Evolutionary conservation across 257 asterid species (phyloP).

Genomic region (Nicotiana obtusifolia): DNA sequence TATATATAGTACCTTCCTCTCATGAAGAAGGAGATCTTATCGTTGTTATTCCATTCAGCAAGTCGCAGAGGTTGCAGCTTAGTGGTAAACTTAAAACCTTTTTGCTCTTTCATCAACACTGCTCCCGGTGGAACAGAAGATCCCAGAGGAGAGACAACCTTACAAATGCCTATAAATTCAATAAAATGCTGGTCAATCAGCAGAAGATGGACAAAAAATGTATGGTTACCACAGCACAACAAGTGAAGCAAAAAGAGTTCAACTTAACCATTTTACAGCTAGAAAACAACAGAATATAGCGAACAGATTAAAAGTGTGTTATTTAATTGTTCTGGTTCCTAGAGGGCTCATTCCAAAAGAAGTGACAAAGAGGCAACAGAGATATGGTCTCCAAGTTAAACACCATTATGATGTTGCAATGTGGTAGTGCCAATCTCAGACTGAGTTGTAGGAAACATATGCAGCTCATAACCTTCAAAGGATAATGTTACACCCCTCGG

Average conservation of each 20-base stretch:
- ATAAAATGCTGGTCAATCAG: not conserved
- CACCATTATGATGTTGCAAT: not conserved
- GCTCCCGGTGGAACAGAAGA: constrained; percentile 34
- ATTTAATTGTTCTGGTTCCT: not conserved
- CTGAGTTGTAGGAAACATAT: not conserved
- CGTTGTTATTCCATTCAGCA: constrained; percentile 27
- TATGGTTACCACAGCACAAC: not conserved
- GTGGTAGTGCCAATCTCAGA: not conserved
- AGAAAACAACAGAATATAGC: not conserved
- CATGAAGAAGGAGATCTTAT: constrained; percentile 23
- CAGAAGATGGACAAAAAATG: too few relatives aligned
- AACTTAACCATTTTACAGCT: not conserved
- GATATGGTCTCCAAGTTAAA: not conserved
- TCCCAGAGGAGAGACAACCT: constrained; percentile 33
- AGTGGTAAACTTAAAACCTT: constrained; percentile 31
- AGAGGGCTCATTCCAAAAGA: not conserved
- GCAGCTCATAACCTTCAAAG: not conserved
- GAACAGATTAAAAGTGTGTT: not conserved
- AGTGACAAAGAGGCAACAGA: not conserved
- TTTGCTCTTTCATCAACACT: constrained; percentile 26
- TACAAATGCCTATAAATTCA: constrained; percentile 36
- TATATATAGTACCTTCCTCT: constrained; percentile 25
- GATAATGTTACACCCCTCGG: not conserved
- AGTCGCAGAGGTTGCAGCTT: constrained; percentile 34
- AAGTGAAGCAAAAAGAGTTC: not conserved